Percentiles rank a stretch among this genome's conserved stretches.
Conservation (phyloP, 148 eudicot genomes). For the Persicaria maculosa region DNA sequence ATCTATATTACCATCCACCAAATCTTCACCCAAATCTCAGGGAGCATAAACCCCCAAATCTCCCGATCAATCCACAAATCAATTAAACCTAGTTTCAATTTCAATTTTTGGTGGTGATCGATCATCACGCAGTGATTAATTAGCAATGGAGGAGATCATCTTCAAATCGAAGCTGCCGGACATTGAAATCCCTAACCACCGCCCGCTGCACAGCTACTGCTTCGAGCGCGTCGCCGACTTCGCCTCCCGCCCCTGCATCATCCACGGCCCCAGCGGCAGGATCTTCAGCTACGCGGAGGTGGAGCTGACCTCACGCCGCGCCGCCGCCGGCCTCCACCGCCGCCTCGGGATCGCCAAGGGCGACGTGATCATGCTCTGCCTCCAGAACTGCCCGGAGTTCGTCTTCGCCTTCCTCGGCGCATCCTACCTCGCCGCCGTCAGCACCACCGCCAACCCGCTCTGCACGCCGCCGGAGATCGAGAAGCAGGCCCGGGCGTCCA, state of each 20-base stretch:
- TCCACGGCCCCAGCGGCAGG: slow-evolving; percentile 27
- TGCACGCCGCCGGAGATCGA: slow-evolving; percentile 38
- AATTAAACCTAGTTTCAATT: neutral
- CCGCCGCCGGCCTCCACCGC: slow-evolving; percentile 19
- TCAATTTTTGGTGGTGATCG: neutral
- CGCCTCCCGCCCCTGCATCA: slow-evolving; percentile 24
- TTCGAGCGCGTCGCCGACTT: slow-evolving; percentile 29
- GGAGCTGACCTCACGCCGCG: slow-evolving; percentile 20
- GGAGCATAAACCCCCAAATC: neutral
- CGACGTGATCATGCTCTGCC: slow-evolving; percentile 42
- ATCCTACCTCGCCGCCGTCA: slow-evolving; percentile 32
- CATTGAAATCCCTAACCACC: slow-evolving; percentile 48
- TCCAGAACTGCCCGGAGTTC: slow-evolving; percentile 49
- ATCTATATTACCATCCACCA: slow-evolving; percentile 15
- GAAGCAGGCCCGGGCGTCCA: slow-evolving; percentile 48
- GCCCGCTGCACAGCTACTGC: slow-evolving; percentile 45
- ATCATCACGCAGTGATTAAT: neutral
- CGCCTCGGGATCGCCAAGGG: slow-evolving; percentile 26
- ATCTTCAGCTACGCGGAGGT: slow-evolving; percentile 32
- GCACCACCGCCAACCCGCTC: slow-evolving; percentile 49
- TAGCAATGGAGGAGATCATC: slow-evolving; percentile 32
- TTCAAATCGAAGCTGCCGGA: slow-evolving; percentile 65
- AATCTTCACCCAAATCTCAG: slow-evolving; percentile 6
- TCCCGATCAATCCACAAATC: neutral
- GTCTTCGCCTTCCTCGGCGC: slow-evolving; percentile 46